Evolutionary conservation across 2,329 filamentous ascomycete genomes (phyloP).

Genomic region (Aureobasidium pullulans): DNA sequence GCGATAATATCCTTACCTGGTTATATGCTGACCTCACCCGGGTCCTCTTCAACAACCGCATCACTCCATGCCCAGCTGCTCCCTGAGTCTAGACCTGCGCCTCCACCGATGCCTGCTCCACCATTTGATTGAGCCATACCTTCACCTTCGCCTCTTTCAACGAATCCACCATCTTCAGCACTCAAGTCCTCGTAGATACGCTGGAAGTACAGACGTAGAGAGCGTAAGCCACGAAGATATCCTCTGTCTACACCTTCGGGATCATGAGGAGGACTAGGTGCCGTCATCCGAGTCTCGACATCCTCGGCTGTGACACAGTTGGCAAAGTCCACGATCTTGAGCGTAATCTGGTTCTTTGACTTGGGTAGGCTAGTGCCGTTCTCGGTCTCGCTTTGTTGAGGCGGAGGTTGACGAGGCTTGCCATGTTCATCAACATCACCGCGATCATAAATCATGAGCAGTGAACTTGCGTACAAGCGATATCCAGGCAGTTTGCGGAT

Average conservation of each 20-base stretch:
- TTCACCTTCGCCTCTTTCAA: slow-evolving; percentile 28
- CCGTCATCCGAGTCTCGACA: slow-evolving; percentile 40
- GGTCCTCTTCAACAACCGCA: slow-evolving; percentile 11
- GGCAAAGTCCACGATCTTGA: slow-evolving; percentile 98
- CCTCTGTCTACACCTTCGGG: slow-evolving; percentile 77
- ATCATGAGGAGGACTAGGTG: slow-evolving; percentile 70
- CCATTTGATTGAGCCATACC: slow-evolving; percentile 23
- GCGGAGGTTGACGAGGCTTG: slow-evolving; percentile 24
- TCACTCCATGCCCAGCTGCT: slow-evolving; percentile 3
- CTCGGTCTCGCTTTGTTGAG: background rate
- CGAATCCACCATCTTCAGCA: slow-evolving; percentile 1
- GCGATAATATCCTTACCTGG: background rate
- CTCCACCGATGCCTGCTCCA: background rate
- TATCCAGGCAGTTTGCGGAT: slow-evolving; percentile 74
- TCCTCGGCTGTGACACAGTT: slow-evolving; percentile 93
- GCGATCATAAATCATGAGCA: slow-evolving; percentile 96
- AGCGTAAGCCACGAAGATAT: slow-evolving; percentile 77
- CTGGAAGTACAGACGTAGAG: slow-evolving; percentile 75
- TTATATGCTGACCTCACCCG: slow-evolving; percentile 13
- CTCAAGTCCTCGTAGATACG: slow-evolving; percentile 73
- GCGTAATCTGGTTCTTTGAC: slow-evolving; percentile 56
- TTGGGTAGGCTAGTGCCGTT: background rate
- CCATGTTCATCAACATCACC: slow-evolving; percentile 50
- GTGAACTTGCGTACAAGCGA: slow-evolving; percentile 88
- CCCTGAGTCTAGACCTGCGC: background rate